These are phyloP conservation scores for Paramecium sexaurelia DNA, from an alignment of 73 alveolate species.

Conservation along the genomic window DNA sequence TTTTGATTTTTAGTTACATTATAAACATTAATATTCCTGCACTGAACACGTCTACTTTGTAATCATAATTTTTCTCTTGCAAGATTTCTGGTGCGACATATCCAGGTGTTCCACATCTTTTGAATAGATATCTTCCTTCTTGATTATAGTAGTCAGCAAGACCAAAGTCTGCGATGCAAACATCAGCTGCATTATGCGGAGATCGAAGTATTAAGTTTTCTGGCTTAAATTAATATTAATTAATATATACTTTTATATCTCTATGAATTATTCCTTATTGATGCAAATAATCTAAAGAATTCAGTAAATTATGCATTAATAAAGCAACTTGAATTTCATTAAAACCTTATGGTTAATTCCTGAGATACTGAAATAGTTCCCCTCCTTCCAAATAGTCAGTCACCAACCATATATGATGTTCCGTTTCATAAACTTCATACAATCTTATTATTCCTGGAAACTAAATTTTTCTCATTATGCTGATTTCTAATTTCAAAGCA, in stretches of 20 bases:
- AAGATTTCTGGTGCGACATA: slow-evolving; percentile 64
- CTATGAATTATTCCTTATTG: slow-evolving; percentile 70
- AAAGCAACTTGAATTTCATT: slow-evolving; percentile 6
- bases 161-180: slow-evolving; percentile 66
- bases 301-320: not conserved
- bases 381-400: slow-evolving; percentile 89
- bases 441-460: slow-evolving; percentile 91
- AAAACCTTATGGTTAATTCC: slow-evolving; percentile 39
- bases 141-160: slow-evolving; percentile 54
- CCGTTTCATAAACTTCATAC: slow-evolving; percentile 86
- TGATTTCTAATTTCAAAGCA: slow-evolving; percentile 23
- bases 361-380: slow-evolving; percentile 77
- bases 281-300: slow-evolving; percentile 58
- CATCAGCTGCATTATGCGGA: slow-evolving; percentile 2
- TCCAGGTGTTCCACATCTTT: slow-evolving; percentile 68
- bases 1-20: not conserved
- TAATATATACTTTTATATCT: slow-evolving; percentile 65
- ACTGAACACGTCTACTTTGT: slow-evolving; percentile 55
- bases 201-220: slow-evolving; percentile 38
- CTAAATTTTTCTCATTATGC: slow-evolving; percentile 53
- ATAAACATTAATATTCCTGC: slow-evolving; percentile 64
- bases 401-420: slow-evolving; percentile 78
- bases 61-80: slow-evolving; percentile 50
- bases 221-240: slow-evolving; percentile 43
- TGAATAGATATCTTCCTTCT: slow-evolving; percentile 57